These are phyloP conservation scores for Neonectria coccinea DNA, from an alignment of 2,329 filamentous ascomycete genomes.

Conservation along the genomic window DNA sequence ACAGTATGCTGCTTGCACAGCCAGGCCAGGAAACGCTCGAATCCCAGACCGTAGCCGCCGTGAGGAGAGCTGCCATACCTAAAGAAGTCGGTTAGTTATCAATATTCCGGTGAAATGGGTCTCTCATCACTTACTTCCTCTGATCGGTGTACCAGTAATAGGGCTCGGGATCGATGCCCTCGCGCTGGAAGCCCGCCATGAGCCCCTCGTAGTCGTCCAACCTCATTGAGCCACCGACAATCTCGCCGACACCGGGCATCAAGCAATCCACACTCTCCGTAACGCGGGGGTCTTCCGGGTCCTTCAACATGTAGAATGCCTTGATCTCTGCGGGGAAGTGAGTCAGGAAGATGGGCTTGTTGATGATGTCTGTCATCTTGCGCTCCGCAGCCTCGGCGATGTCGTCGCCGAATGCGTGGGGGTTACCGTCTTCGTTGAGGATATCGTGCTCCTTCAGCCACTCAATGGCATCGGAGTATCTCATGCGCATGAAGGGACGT, in stretches of 20 bases:
- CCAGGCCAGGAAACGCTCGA: conserved; percentile 81
- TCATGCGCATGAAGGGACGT: conserved; percentile 94
- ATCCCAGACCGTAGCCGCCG: conserved; percentile 91
- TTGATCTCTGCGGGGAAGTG: conserved; percentile 99
- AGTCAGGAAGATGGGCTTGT: conserved; percentile 93
- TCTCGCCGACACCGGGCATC: conserved; percentile 96
- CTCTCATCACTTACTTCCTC: conserved; percentile 73
- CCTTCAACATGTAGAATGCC: conserved; percentile 99
- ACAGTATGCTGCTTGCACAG: conserved; percentile 73
- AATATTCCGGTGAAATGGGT: not conserved
- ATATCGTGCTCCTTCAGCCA: conserved; percentile 94
- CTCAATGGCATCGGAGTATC: conserved; percentile 91
- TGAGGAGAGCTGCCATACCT: conserved; percentile 85
- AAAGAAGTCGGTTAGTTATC: conserved; percentile 1
- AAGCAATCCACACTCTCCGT: conserved; percentile 90
- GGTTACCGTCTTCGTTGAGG: conserved; percentile 89
- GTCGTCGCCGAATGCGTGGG: conserved; percentile 94
- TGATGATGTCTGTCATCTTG: conserved; percentile 96
- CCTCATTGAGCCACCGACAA: conserved; percentile 96
- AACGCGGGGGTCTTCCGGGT: conserved; percentile 79
- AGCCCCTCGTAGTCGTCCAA: conserved; percentile 93
- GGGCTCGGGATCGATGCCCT: conserved; percentile 83
- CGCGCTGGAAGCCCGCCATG: conserved; percentile 86
- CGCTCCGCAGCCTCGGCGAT: conserved; percentile 98
- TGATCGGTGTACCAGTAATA: conserved; percentile 99